These are phyloP conservation scores for Nidula niveotomentosa DNA, from an alignment of 1,284 basidiomycete species.

Conservation along the genomic window DNA sequence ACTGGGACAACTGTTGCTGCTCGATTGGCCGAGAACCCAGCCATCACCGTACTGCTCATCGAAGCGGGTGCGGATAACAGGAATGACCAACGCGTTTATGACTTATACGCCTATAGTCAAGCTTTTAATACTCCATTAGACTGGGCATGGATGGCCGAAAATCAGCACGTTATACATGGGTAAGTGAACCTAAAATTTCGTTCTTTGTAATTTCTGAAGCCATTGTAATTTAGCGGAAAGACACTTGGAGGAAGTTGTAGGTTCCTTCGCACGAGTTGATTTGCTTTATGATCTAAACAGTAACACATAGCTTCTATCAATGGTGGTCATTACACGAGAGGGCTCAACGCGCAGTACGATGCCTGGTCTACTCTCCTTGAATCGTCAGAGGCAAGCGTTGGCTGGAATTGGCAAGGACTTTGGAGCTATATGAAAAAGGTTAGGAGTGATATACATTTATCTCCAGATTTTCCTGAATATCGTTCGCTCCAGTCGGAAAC, in stretches of 20 bases:
- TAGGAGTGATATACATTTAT: conserved; percentile 1
- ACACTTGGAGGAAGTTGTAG: conserved; percentile 55
- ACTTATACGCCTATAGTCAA: conserved; percentile 46
- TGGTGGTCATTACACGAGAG: conserved; percentile 58
- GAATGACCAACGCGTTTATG: conserved; percentile 42
- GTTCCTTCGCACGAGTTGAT: conserved; percentile 7
- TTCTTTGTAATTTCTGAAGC: background rate
- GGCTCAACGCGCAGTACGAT: conserved; percentile 57
- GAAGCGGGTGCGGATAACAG: conserved; percentile 58
- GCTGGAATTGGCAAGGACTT: conserved; percentile 60
- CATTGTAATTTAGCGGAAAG: conserved; percentile 39
- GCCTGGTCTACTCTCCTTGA: conserved; percentile 51
- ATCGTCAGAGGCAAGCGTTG: conserved; percentile 40
- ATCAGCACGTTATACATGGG: conserved; percentile 45
- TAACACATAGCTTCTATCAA: conserved; percentile 48
- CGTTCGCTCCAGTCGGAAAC: conserved; percentile 39
- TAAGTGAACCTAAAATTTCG: conserved; percentile 17
- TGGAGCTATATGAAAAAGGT: conserved; percentile 54
- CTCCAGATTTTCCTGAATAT: too few relatives aligned
- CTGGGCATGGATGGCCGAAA: conserved; percentile 49
- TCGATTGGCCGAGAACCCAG: conserved; percentile 56
- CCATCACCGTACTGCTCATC: conserved; percentile 51
- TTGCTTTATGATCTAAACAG: background rate
- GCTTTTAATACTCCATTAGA: conserved; percentile 46
- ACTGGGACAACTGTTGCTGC: conserved; percentile 63